phyloP scores from a whole-genome alignment of 345 rosid species.

The Sisymbrium altissimum region DNA sequence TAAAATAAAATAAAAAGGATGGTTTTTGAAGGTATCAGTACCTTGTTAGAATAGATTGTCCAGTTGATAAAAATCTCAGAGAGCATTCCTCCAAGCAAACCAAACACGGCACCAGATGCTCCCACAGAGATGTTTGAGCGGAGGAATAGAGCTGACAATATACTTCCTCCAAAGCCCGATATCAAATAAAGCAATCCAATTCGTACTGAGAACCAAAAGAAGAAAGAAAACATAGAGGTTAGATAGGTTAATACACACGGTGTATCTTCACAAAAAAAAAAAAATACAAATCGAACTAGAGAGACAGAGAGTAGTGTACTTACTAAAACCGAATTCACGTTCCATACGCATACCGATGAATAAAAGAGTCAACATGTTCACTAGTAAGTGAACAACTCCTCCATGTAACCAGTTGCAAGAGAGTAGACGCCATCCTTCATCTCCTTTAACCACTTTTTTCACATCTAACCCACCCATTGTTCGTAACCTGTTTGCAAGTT shows the following conservation, averaged over 20 bases:
- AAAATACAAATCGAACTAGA: neutral
- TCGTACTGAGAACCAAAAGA: conserved; percentile 43
- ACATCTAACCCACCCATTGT: conserved; percentile 80
- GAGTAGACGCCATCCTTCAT: conserved; percentile 83
- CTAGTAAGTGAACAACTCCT: conserved; percentile 79
- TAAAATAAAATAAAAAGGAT: neutral
- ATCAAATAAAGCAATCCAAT: conserved; percentile 81
- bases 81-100: conserved; percentile 92
- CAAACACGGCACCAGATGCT: conserved; percentile 98
- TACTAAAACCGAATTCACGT: conserved; percentile 90
- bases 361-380: conserved; percentile 85
- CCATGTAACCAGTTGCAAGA: conserved; percentile 91
- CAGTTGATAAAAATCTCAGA: conserved; percentile 95
- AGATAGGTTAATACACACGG: neutral
- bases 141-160: conserved; percentile 85
- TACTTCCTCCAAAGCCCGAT: conserved; percentile 93
- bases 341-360: conserved; percentile 86
- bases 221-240: neutral
- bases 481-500: conserved; percentile 46
- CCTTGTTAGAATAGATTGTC: conserved; percentile 93
- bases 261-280: neutral
- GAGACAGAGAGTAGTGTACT: conserved; percentile 20
- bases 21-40: conserved; percentile 14
- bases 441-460: conserved; percentile 50
- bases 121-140: conserved; percentile 83